Evolutionary conservation across 148 eudicot genomes (phyloP), one percentile per base, ranked within the genome.

Genomic region (Rhododendron molle): DNA sequence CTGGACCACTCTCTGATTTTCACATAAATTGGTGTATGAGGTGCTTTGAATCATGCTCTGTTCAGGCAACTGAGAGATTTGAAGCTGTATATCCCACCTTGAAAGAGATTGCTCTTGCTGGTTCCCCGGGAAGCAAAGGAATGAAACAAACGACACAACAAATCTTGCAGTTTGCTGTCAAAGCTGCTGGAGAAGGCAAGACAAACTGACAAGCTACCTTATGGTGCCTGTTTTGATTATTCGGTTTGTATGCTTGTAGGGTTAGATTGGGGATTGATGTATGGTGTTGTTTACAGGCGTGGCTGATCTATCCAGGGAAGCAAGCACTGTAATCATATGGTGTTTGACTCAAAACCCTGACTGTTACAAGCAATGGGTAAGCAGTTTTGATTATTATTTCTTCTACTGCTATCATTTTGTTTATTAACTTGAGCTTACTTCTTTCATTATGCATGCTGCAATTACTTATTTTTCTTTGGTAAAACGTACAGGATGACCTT

Each of bases 301-400:
- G 30, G 85, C 86, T 46, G 89, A 89, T n/a, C 87, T 94, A 73
- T 88, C 90, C 21, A 60, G 80, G 82, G 96, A 94, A 87, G 94
- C 96, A 84, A 78, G 81, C 34, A 81, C 85, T 86, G 76, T 92
- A 79, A 85, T 86, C 20, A 44, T 92, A 40, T 92, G 95, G 95
- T 90, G 93, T 84, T 90, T 93, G 91, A 87, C 85, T 52, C 92
- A 90, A 78, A 89, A 88, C 82, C 86, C 91, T 79, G 96, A 91
- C 47, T 89, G 94, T 85, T 93, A 85, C 88, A 92, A 88, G 92
- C 93, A 89, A 76, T 94, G 93, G 95, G 96, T 93, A 83, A 89
- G 93, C 72, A 80, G 77, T 72, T 67, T 20, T 54, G 13, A 1
- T 38, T 78, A 30, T 23, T 13, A 72, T 34, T 21, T 8, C 16